phyloP scores from a whole-genome alignment of 768 basidiomycete genomes.

The Termitomyces bulborhizus region DNA sequence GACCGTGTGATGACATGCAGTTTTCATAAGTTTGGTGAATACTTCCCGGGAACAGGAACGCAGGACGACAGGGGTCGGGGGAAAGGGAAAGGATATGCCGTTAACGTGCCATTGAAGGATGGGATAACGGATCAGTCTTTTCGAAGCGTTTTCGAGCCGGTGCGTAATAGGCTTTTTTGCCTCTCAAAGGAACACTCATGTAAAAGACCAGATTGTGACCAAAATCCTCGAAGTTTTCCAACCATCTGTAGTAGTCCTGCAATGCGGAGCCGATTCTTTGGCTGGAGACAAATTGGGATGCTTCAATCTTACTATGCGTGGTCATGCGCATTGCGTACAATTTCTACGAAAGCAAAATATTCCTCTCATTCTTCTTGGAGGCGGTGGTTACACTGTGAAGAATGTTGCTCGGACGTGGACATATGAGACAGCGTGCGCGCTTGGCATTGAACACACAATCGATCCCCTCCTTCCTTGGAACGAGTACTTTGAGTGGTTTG shows the following conservation, averaged over 20 bases:
- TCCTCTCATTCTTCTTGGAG: conserved; percentile 88
- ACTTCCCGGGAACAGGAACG: conserved; percentile 84
- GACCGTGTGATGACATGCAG: conserved; percentile 96
- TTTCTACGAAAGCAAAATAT: conserved; percentile 80
- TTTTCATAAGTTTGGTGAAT: conserved; percentile 97
- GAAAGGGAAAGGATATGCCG: conserved; percentile 79
- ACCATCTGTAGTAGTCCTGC: conserved; percentile 84
- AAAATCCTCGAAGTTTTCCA: conserved; percentile 84
- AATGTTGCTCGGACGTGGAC: conserved; percentile 96
- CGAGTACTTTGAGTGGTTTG: conserved; percentile 96
- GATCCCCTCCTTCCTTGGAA: conserved; percentile 80
- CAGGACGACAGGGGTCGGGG: conserved; percentile 82
- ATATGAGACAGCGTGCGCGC: conserved; percentile 92
- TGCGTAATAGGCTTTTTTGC: conserved; percentile 34
- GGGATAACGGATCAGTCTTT: conserved; percentile 90
- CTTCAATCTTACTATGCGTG: conserved; percentile 94
- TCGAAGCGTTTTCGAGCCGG: conserved; percentile 83
- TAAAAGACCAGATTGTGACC: conserved; percentile 55
- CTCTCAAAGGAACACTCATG: not conserved
- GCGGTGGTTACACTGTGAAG: conserved; percentile 95
- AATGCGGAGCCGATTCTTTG: conserved; percentile 95
- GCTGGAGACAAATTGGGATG: conserved; percentile 94
- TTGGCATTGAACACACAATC: conserved; percentile 78
- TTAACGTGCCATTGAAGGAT: conserved; percentile 93
- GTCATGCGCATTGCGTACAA: conserved; percentile 89